phyloP scores from a whole-genome alignment of 2,329 filamentous ascomycete genomes.

The Cladophialophora chaetospira region DNA sequence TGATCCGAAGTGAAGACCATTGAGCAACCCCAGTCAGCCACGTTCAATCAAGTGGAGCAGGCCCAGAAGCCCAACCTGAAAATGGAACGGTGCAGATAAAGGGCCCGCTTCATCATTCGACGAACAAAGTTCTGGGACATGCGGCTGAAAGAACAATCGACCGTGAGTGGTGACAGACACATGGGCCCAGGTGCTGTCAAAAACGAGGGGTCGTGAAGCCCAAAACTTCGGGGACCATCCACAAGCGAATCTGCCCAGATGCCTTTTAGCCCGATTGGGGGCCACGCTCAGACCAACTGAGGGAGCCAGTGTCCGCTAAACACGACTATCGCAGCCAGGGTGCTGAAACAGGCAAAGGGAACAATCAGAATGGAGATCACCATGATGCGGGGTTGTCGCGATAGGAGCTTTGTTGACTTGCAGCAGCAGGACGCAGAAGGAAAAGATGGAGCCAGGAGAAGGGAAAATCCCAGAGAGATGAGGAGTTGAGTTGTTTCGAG shows the following conservation, averaged over 20 bases:
- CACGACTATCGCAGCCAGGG: background rate
- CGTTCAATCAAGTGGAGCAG: slow-evolving; percentile 10
- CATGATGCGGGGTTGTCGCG: background rate
- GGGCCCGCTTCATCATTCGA: slow-evolving; percentile 9
- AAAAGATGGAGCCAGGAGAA: background rate
- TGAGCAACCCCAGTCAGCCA: slow-evolving; percentile 26
- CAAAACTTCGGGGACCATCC: slow-evolving; percentile 8
- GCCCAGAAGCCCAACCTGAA: background rate
- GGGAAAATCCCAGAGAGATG: background rate
- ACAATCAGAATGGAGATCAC: background rate
- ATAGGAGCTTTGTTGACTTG: background rate
- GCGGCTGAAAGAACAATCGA: slow-evolving; percentile 21
- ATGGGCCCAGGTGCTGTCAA: background rate
- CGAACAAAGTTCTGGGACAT: slow-evolving; percentile 2
- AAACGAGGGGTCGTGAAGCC: background rate
- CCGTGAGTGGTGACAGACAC: background rate
- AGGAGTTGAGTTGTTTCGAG: background rate
- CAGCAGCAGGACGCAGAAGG: background rate
- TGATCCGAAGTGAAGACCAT: slow-evolving; percentile 13
- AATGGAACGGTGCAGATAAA: slow-evolving; percentile 2
- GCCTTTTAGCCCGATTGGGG: slow-evolving; percentile 11
- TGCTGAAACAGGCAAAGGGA: background rate
- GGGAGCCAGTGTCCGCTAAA: background rate
- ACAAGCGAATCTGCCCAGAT: slow-evolving; percentile 18
- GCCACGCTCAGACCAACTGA: background rate